A percentile compares a stretch with the other conserved stretches of the same genome.
Evolutionary conservation across 2,329 filamentous ascomycete species (phyloP).

Genomic region (Fusarium mexicanum): DNA sequence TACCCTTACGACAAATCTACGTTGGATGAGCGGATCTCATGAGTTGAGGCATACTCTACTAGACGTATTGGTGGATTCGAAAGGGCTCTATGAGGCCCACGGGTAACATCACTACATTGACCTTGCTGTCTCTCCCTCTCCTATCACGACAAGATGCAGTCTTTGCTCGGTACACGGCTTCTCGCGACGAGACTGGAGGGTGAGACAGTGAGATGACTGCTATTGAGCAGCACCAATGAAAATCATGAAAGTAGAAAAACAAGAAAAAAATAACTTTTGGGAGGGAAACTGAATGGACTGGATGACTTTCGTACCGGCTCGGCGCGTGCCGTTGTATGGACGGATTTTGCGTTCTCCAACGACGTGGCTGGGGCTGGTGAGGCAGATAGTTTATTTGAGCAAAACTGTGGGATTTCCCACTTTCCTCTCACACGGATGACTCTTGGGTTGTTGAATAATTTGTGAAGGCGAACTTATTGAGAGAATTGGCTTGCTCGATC

Average conservation of each 20-base stretch:
- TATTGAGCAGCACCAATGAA: constrained; percentile 25
- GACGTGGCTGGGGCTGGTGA: constrained; percentile 33
- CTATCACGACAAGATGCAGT: constrained; percentile 6
- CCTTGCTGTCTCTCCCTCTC: constrained; percentile 21
- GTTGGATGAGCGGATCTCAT: constrained; percentile 47
- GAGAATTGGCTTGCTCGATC: neutral
- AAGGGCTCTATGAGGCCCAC: constrained; percentile 15
- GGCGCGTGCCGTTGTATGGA: constrained; percentile 16
- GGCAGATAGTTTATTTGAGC: constrained; percentile 42
- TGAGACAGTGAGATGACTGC: constrained; percentile 22
- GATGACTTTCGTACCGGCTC: constrained; percentile 40
- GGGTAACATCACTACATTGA: constrained; percentile 26
- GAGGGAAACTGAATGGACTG: constrained; percentile 39
- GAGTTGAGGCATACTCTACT: constrained; percentile 40
- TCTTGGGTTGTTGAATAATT: neutral
- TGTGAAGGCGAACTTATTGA: neutral
- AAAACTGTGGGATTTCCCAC: constrained; percentile 35
- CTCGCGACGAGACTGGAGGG: constrained; percentile 26
- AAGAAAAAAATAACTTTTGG: constrained; percentile 36
- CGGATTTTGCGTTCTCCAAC: constrained; percentile 9
- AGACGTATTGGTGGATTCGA: constrained; percentile 38
- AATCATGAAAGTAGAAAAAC: constrained; percentile 40
- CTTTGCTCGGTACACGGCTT: constrained; percentile 16
- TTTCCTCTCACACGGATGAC: constrained; percentile 33
- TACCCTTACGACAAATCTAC: constrained; percentile 50